Percentiles rank a stretch among this genome's conserved stretches.
phyloP scores from a whole-genome alignment of 345 rosid genomes.

The Erucastrum elatum region DNA sequence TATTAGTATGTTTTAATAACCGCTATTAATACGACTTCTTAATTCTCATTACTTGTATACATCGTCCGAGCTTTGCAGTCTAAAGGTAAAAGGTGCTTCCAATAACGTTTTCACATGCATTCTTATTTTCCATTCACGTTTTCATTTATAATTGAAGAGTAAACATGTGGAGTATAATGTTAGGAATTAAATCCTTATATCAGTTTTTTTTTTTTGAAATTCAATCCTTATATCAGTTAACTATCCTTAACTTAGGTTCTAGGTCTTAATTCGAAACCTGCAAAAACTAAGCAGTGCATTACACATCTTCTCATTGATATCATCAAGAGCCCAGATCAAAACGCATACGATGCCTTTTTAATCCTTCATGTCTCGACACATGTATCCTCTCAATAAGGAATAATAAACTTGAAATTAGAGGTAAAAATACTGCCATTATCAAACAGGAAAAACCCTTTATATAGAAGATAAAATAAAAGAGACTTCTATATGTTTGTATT shows the following conservation, averaged over 20 bases:
- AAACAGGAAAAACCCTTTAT: neutral
- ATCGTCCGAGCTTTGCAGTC: neutral
- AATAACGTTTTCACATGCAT: neutral
- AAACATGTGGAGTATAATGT: neutral
- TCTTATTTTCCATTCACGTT: neutral
- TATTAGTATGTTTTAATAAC: conserved; percentile 7
- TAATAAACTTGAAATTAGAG: conserved; percentile 21
- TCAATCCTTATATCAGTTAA: neutral
- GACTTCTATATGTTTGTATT: neutral
- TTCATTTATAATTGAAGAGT: neutral
- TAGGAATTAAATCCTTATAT: neutral
- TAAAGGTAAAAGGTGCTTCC: neutral
- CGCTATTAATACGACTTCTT: too few relatives aligned
- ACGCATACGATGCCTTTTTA: conserved; percentile 14
- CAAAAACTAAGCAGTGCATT: conserved; percentile 14
- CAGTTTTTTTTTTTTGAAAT: neutral
- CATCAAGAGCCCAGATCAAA: conserved; percentile 2
- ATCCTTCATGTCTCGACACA: conserved; percentile 21
- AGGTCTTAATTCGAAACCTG: neutral
- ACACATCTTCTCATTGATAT: neutral
- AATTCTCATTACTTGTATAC: neutral
- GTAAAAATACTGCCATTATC: conserved; percentile 2
- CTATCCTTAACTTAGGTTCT: neutral
- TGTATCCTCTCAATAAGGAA: conserved; percentile 19
- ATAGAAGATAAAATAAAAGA: neutral